Conservation (phyloP, 2,329 filamentous ascomycete species). For the Trichoderma sp. region DNA sequence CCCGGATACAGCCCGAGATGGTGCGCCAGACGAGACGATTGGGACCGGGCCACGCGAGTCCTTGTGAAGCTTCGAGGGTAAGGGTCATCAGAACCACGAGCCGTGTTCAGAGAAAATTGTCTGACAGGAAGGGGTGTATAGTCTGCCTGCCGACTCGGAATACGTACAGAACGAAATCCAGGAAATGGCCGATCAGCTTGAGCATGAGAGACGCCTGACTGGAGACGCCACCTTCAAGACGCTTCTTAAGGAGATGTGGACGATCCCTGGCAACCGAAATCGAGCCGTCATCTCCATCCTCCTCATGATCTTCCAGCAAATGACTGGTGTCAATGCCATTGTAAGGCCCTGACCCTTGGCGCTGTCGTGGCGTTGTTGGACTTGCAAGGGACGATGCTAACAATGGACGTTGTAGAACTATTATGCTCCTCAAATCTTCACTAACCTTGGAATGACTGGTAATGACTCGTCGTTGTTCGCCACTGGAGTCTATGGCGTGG, state of each 20-base stretch:
- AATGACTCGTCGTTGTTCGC: slow-evolving; percentile 66
- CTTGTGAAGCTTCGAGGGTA: slow-evolving; percentile 55
- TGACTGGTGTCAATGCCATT: slow-evolving; percentile 63
- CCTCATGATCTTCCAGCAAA: slow-evolving; percentile 69
- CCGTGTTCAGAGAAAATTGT: too few species aligned
- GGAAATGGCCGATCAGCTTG: slow-evolving; percentile 64
- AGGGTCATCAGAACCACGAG: slow-evolving; percentile 17
- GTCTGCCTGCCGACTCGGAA: slow-evolving; percentile 55
- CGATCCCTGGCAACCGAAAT: slow-evolving; percentile 62
- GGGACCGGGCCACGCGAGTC: slow-evolving; percentile 62
- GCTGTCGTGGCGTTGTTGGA: slow-evolving; percentile 27
- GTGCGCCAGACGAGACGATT: slow-evolving; percentile 67
- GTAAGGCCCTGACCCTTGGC: slow-evolving; percentile 46
- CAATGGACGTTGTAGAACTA: slow-evolving; percentile 51
- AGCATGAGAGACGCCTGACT: slow-evolving; percentile 61
- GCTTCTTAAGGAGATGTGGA: slow-evolving; percentile 65
- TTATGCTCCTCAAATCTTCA: slow-evolving; percentile 71
- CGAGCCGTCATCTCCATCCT: slow-evolving; percentile 64
- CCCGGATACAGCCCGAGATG: slow-evolving; percentile 61
- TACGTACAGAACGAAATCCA: slow-evolving; percentile 62
- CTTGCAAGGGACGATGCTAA: slow-evolving; percentile 11
- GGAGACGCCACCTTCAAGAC: slow-evolving; percentile 58
- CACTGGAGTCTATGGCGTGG: slow-evolving; percentile 72
- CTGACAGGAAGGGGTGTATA: slow-evolving; percentile 29
- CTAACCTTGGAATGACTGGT: slow-evolving; percentile 60